Percentiles rank a stretch among this genome's conserved stretches.
These are phyloP conservation scores for Neopestalotiopsis clavispora DNA, from an alignment of 2,329 filamentous ascomycete species.

Conservation along the genomic window DNA sequence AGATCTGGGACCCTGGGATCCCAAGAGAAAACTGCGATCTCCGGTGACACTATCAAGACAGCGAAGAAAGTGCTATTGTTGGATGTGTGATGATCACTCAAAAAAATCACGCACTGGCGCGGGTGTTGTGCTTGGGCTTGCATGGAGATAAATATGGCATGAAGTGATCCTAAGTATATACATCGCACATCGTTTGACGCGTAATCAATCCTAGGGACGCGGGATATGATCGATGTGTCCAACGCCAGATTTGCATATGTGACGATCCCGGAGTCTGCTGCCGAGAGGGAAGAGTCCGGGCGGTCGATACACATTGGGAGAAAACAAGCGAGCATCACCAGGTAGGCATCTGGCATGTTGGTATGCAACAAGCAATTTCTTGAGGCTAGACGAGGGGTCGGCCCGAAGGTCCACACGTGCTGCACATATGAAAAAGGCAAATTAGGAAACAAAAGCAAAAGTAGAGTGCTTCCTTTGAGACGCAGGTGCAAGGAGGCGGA, in stretches of 20 bases:
- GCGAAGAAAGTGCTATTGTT: neutral
- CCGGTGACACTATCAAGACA: neutral
- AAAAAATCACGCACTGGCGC: neutral
- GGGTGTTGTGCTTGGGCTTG: neutral
- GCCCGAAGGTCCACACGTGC: neutral
- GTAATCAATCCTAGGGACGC: neutral
- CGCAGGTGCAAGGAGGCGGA: slow-evolving; percentile 3
- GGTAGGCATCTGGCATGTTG: neutral
- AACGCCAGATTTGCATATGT: neutral
- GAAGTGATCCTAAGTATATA: neutral
- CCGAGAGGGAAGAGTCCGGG: neutral
- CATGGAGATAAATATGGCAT: neutral
- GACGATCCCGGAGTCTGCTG: neutral
- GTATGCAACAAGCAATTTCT: neutral
- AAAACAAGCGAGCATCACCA: neutral
- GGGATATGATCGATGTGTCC: neutral
- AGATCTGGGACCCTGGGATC: neutral
- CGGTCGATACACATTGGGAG: neutral
- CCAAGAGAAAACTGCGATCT: neutral
- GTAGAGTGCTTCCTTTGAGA: neutral
- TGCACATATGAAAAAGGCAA: neutral
- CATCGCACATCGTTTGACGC: neutral
- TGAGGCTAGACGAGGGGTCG: neutral
- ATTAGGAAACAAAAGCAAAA: neutral
- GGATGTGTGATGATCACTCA: neutral